A percentile compares a stretch with the other conserved stretches of the same genome.
These are phyloP conservation scores for Zymoseptoria pseudotritici DNA, from an alignment of 2,329 filamentous ascomycete species.

Conservation along the genomic window DNA sequence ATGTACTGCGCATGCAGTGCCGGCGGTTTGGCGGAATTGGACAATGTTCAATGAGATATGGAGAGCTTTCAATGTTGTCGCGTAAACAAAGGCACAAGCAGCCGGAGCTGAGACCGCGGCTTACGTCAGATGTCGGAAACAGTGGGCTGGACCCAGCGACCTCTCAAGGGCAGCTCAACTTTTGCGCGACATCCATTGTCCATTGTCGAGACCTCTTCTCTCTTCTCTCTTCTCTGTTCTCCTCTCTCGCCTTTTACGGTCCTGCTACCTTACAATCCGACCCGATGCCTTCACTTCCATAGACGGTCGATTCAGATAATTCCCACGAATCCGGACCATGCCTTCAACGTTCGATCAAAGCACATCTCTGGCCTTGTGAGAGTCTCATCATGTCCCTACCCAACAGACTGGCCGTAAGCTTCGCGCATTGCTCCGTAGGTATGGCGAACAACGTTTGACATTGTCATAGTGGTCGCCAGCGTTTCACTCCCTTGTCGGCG, in stretches of 20 bases:
- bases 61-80: not conserved
- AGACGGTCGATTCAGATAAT: not conserved
- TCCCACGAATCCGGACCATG: not conserved
- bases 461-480: conserved; percentile 19
- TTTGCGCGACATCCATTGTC: not conserved
- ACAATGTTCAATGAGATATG: too few relatives aligned
- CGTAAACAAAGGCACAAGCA: conserved; percentile 7
- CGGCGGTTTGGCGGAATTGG: too few relatives aligned
- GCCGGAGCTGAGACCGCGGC: not conserved
- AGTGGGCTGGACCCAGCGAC: too few relatives aligned
- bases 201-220: not conserved
- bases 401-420: conserved; percentile 23
- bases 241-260: not conserved
- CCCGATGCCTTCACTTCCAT: not conserved
- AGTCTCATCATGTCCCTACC: conserved; percentile 18
- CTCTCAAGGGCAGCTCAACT: too few relatives aligned
- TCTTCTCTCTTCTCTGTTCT: not conserved
- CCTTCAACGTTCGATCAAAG: not conserved
- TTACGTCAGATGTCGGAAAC: not conserved
- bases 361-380: not conserved
- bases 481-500: conserved; percentile 28
- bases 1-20: too few relatives aligned
- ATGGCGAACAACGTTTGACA: not conserved
- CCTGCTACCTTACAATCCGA: not conserved
- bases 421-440: not conserved